These are phyloP conservation scores for Echria macrotheca DNA, from an alignment of 495 filamentous ascomycete genomes.

Conservation along the genomic window DNA sequence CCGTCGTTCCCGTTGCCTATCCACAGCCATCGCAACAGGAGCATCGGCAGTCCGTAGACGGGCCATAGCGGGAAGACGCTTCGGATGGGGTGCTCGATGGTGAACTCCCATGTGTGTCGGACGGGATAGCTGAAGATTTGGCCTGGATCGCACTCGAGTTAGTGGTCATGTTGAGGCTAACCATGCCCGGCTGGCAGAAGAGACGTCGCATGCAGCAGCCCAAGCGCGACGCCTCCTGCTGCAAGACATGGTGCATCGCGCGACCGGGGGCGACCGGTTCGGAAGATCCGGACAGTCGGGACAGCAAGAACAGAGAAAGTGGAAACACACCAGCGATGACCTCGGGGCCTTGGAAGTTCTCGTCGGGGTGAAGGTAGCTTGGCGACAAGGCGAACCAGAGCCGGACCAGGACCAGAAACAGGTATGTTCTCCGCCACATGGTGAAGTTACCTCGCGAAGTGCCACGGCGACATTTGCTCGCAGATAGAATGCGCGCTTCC, in stretches of 20 bases:
- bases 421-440: slow-evolving; percentile 91
- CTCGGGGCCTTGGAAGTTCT: slow-evolving; percentile 97
- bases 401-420: slow-evolving; percentile 77
- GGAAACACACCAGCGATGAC: slow-evolving; percentile 78
- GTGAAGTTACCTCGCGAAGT: slow-evolving; percentile 11
- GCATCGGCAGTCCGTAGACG: slow-evolving; percentile 87
- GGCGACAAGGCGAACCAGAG: slow-evolving; percentile 91
- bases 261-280: not conserved
- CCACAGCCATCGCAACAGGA: slow-evolving; percentile 83
- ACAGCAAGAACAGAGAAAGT: not conserved
- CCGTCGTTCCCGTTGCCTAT: slow-evolving; percentile 51
- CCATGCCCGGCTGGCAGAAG: not conserved
- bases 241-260: not conserved
- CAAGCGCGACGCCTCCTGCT: slow-evolving; percentile 2
- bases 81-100: slow-evolving; percentile 73
- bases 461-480: slow-evolving; percentile 10
- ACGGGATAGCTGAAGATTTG: slow-evolving; percentile 85
- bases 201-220: not conserved
- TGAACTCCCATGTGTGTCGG: slow-evolving; percentile 92
- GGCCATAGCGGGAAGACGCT: slow-evolving; percentile 96
- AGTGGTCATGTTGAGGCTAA: slow-evolving; percentile 5
- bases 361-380: slow-evolving; percentile 96
- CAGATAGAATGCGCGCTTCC: slow-evolving; percentile 7
- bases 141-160: slow-evolving; percentile 45
- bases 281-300: not conserved